phyloP scores from a whole-genome alignment of 2,329 filamentous ascomycete species.

The Xenoacremonium recifei region DNA sequence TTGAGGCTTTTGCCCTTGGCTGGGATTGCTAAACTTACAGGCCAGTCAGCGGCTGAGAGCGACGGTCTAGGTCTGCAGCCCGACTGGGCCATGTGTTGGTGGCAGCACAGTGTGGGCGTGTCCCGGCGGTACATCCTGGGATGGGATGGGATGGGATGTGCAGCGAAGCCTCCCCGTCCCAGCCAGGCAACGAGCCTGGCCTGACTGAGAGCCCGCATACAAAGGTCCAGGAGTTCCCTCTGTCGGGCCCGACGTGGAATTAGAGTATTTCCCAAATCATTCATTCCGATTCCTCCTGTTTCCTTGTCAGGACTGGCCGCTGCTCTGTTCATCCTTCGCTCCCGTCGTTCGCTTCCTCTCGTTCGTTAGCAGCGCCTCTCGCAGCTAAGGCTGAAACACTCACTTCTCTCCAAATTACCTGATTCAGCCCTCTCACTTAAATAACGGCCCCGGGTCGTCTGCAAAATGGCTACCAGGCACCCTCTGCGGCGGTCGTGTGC shows the following conservation, averaged over 20 bases:
- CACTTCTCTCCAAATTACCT: conserved; percentile 1
- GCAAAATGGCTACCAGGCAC: conserved; percentile 30
- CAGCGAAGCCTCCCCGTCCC: no score
- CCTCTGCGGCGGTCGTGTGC: conserved; percentile 34
- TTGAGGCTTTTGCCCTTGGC: conserved; percentile 1
- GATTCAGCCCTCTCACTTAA: not conserved
- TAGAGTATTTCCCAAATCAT: not conserved
- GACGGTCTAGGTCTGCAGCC: not conserved
- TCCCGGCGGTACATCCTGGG: no score
- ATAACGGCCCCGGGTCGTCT: not conserved
- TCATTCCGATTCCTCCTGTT: not conserved
- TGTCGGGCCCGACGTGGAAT: not conserved
- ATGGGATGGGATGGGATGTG: no score
- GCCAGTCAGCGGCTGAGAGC: conserved; percentile 5
- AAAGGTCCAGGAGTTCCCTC: not conserved
- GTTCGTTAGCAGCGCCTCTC: not conserved
- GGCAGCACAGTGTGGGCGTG: conserved; percentile 22
- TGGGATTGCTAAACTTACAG: conserved; percentile 9
- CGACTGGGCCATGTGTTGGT: conserved; percentile 2
- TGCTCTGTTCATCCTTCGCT: not conserved
- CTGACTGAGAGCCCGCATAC: not conserved
- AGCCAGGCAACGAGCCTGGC: no score
- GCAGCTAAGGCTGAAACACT: no score
- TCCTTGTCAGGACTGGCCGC: not conserved
- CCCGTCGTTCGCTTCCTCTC: not conserved